Evolutionary conservation across 768 basidiomycete genomes (phyloP).

Genomic region (Russula virescens): DNA sequence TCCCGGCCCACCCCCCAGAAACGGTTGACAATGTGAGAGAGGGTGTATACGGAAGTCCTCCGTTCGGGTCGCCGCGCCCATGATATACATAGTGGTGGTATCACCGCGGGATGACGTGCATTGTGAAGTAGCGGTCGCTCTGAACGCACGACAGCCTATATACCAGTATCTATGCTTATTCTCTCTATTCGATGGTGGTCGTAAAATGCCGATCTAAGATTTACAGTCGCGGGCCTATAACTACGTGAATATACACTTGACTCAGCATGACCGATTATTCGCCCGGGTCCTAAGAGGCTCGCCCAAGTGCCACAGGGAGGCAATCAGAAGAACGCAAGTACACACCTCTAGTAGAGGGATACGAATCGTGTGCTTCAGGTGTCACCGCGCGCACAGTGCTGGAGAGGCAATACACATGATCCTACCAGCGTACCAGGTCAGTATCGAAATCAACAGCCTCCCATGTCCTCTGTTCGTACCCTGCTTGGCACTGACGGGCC

Average conservation of each 20-base stretch:
- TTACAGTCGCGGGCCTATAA: slow-evolving; percentile 1
- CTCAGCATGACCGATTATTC: not conserved
- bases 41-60: slow-evolving; percentile 3
- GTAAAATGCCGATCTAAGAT: not conserved
- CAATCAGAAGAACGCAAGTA: not conserved
- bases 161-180: not conserved
- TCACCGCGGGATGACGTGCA: slow-evolving; percentile 37
- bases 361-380: slow-evolving; percentile 66
- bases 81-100: not conserved
- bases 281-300: not conserved
- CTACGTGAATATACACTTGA: not conserved
- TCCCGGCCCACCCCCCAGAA: not conserved
- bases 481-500: slow-evolving; percentile 93
- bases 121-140: not conserved
- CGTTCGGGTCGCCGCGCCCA: not conserved
- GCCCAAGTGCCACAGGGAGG: not conserved
- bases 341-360: slow-evolving; percentile 75
- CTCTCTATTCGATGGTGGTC: not conserved
- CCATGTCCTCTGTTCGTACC: slow-evolving; percentile 34
- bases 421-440: slow-evolving; percentile 39
- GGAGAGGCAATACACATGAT: slow-evolving; percentile 79
- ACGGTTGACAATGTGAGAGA: not conserved
- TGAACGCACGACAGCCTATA: not conserved
- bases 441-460: not conserved
- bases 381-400: slow-evolving; percentile 68